Percentiles rank a stretch among this genome's conserved stretches.
phyloP scores from a whole-genome alignment of 2,329 filamentous ascomycete species.

The Pezicula rhizophila region DNA sequence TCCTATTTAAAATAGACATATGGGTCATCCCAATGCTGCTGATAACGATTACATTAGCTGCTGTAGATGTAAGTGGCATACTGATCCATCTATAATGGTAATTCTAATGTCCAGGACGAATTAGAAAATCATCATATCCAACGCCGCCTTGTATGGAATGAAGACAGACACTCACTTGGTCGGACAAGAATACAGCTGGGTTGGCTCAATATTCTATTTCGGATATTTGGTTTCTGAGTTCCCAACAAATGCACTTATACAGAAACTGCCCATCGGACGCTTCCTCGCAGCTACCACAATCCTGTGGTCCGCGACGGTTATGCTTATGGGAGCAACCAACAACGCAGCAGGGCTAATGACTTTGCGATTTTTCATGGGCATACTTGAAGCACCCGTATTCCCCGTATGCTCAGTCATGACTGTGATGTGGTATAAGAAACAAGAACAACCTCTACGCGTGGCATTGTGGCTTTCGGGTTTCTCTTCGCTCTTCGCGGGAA shows the following conservation, averaged over 20 bases:
- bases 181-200: conserved; percentile 41
- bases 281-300: too few species aligned
- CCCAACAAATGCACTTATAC: neutral
- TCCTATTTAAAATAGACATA: too few species aligned
- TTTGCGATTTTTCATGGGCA: conserved; percentile 47
- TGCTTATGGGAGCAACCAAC: conserved; percentile 56
- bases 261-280: too few species aligned
- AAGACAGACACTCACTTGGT: conserved; percentile 38
- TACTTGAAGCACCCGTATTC: conserved; percentile 70
- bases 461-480: conserved; percentile 67
- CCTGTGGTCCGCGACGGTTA: too few species aligned
- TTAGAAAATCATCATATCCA: conserved; percentile 23
- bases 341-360: conserved; percentile 70
- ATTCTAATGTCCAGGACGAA: too few species aligned
- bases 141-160: conserved; percentile 39
- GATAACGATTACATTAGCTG: too few species aligned
- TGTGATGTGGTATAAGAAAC: conserved; percentile 67
- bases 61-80: too few species aligned
- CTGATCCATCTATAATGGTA: too few species aligned
- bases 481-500: conserved; percentile 41
- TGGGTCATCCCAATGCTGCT: too few species aligned
- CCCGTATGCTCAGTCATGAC: conserved; percentile 68
- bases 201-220: conserved; percentile 37
- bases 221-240: conserved; percentile 39
- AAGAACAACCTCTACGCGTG: conserved; percentile 70